These are phyloP conservation scores for Flaveria linearis DNA, from an alignment of 129 eudicot species.

Conservation along the genomic window DNA sequence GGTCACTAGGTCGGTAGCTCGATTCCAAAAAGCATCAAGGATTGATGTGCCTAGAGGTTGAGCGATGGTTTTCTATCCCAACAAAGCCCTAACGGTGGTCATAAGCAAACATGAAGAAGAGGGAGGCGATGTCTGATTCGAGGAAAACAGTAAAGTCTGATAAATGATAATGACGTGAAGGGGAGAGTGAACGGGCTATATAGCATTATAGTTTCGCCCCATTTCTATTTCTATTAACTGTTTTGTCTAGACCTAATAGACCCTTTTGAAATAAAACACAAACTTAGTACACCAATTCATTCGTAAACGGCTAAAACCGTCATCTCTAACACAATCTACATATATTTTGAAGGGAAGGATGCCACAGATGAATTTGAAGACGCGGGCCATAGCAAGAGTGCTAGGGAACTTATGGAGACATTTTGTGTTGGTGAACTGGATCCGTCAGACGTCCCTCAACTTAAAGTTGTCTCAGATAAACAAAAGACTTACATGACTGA, in stretches of 20 bases:
- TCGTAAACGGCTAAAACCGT: background rate
- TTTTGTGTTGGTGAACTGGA: slow-evolving; percentile 86
- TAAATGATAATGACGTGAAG: background rate
- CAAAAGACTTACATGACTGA: slow-evolving; percentile 37
- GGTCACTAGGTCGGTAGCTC: background rate
- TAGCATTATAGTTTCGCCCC: background rate
- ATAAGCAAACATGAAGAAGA: background rate
- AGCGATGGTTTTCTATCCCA: background rate
- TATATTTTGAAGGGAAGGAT: slow-evolving; percentile 65
- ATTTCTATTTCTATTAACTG: background rate
- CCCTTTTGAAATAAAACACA: background rate
- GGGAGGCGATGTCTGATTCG: background rate
- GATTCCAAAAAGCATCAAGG: background rate
- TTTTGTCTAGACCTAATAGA: background rate
- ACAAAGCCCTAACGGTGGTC: background rate
- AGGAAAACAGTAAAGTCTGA: background rate
- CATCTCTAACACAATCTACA: background rate
- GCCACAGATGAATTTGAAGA: slow-evolving; percentile 99
- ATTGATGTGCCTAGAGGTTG: background rate
- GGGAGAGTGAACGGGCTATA: background rate
- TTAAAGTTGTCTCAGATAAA: slow-evolving; percentile 45
- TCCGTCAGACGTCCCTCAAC: slow-evolving; percentile 53
- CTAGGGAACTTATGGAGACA: slow-evolving; percentile 71
- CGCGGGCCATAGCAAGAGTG: slow-evolving; percentile 88
- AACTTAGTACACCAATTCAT: background rate